Percentiles rank a stretch among this genome's conserved stretches.
phyloP scores from a whole-genome alignment of 1,139 yeast genomes.

The Casaregolazyma lundiana region DNA sequence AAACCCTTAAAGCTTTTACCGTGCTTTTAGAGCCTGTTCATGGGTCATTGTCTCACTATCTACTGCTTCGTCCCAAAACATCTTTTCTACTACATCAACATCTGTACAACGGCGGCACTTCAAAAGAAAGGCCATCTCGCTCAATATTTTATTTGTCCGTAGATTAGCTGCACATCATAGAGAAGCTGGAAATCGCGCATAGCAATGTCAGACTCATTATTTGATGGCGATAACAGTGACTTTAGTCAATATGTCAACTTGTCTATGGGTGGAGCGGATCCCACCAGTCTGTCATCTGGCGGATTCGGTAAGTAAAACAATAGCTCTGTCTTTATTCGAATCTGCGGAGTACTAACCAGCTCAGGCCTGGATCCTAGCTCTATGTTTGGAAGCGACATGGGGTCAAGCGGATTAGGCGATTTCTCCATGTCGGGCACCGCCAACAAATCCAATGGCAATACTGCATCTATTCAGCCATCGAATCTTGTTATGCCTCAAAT shows the following conservation, averaged over 20 bases:
- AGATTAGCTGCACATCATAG: neutral
- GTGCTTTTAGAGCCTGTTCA: no score
- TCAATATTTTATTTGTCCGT: neutral
- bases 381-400: constrained; percentile 8
- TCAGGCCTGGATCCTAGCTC: constrained; percentile 9
- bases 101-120: neutral
- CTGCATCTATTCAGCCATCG: constrained; percentile 20
- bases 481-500: constrained; percentile 22
- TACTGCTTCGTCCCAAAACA: neutral
- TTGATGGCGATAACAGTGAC: constrained; percentile 7
- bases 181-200: neutral
- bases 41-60: no score
- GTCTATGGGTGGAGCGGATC: constrained; percentile 7
- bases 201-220: constrained; percentile 10
- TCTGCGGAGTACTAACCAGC: neutral
- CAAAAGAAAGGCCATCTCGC: neutral
- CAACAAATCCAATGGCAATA: constrained; percentile 3
- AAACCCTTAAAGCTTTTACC: no score
- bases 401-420: constrained; percentile 6
- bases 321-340: neutral
- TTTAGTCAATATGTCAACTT: constrained; percentile 9
- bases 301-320: constrained; percentile 3
- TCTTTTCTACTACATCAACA: neutral
- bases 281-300: constrained; percentile 3
- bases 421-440: constrained; percentile 2